Evolutionary conservation across 2,329 filamentous ascomycete genomes (phyloP).

Genomic region (Nemania sp.): DNA sequence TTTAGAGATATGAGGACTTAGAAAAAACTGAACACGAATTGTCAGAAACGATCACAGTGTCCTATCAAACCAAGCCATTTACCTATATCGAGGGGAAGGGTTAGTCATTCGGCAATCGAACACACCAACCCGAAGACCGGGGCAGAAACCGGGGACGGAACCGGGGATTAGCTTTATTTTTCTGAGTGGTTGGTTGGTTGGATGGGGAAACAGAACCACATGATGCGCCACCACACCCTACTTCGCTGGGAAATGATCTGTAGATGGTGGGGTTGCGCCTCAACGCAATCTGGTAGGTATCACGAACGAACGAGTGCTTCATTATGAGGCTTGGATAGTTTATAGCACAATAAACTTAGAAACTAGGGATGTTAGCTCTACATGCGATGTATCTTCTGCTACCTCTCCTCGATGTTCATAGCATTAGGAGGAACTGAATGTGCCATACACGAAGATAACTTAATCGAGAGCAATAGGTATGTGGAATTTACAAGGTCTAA

Average conservation of each 20-base stretch:
- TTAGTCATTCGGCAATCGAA: neutral
- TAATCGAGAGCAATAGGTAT: no score
- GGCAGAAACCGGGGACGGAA: slow-evolving; percentile 19
- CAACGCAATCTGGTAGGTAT: no score
- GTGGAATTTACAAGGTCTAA: no score
- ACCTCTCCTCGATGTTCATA: no score
- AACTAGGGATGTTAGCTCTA: no score
- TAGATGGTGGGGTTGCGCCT: neutral
- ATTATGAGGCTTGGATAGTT: no score
- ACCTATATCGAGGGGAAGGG: neutral
- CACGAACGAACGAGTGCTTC: no score
- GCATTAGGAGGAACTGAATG: no score
- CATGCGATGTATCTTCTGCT: no score
- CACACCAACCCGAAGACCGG: slow-evolving; percentile 4
- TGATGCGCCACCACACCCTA: slow-evolving; percentile 7
- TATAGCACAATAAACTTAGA: no score
- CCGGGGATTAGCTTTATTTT: slow-evolving; percentile 7
- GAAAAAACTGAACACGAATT: neutral
- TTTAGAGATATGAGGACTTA: neutral
- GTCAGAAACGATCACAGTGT: neutral
- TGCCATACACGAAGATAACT: no score
- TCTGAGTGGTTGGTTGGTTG: neutral
- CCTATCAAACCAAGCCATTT: neutral
- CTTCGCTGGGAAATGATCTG: slow-evolving; percentile 25
- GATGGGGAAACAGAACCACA: neutral